phyloP scores from a whole-genome alignment of 345 rosid species.

The Arabis alpina region DNA sequence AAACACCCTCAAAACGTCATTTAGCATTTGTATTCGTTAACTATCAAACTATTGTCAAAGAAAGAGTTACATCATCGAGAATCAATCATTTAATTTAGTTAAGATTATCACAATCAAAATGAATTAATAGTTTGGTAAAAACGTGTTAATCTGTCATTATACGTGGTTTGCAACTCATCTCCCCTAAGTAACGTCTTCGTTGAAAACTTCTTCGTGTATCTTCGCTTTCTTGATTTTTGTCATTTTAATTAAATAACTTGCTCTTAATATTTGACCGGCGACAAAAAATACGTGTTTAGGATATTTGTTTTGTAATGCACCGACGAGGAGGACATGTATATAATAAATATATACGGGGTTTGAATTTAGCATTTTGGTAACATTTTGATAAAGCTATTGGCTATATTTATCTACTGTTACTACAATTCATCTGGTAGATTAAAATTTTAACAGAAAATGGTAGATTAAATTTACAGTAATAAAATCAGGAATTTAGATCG shows the following conservation, averaged over 20 bases:
- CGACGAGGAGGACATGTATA: constrained; percentile 28
- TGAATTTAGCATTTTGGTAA: constrained; percentile 15
- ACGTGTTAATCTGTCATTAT: constrained; percentile 43
- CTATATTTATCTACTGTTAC: neutral
- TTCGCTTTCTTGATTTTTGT: constrained; percentile 34
- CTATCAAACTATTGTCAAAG: constrained; percentile 22
- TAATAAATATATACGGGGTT: neutral
- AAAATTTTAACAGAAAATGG: neutral
- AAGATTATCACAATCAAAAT: constrained; percentile 19
- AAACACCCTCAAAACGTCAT: constrained; percentile 6
- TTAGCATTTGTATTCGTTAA: constrained; percentile 9
- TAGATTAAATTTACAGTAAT: neutral
- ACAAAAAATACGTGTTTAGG: constrained; percentile 32
- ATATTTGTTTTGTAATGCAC: constrained; percentile 31
- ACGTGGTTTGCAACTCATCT: constrained; percentile 47
- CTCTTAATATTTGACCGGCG: constrained; percentile 37
- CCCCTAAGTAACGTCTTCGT: constrained; percentile 28
- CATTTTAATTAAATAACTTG: constrained; percentile 4
- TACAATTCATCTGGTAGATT: neutral
- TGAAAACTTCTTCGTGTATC: constrained; percentile 32
- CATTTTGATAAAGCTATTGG: neutral
- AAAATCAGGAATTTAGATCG: neutral
- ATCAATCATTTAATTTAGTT: constrained; percentile 40
- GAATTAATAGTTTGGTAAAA: constrained; percentile 26
- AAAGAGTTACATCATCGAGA: constrained; percentile 27